These are phyloP conservation scores for Hymenoscyphus fraxineus DNA, from an alignment of 2,329 filamentous ascomycete species.

Conservation along the genomic window DNA sequence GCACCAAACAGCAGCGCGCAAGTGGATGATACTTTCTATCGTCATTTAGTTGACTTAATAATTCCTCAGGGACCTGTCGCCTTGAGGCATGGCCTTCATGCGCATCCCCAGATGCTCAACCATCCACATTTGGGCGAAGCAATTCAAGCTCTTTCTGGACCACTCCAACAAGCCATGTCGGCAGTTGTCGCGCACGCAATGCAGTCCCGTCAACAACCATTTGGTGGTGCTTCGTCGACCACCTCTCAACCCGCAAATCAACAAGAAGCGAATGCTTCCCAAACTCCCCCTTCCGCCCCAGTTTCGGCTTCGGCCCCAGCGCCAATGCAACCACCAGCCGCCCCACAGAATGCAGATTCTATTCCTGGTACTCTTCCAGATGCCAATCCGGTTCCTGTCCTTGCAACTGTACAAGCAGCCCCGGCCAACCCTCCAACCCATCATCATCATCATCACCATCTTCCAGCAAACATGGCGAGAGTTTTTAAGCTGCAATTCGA, in stretches of 20 bases:
- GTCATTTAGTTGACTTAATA: constrained; percentile 49
- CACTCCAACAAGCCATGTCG: constrained; percentile 19
- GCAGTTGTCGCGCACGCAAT: constrained; percentile 17
- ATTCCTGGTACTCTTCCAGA: background rate
- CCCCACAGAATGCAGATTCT: background rate
- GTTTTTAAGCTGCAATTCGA: constrained; percentile 99
- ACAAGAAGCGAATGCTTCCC: background rate
- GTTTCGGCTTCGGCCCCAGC: background rate
- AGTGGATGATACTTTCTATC: constrained; percentile 41
- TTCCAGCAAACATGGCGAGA: constrained; percentile 38
- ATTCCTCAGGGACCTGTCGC: constrained; percentile 48
- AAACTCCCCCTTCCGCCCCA: background rate
- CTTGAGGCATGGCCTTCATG: constrained; percentile 32
- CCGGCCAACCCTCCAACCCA: constrained; percentile 37
- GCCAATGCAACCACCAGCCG: constrained; percentile 1
- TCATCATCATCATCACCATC: constrained; percentile 21
- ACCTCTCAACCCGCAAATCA: background rate
- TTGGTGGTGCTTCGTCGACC: background rate
- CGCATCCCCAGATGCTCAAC: constrained; percentile 26
- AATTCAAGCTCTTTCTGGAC: constrained; percentile 18
- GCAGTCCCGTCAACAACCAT: constrained; percentile 12
- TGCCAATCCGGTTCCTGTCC: background rate
- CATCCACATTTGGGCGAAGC: constrained; percentile 18
- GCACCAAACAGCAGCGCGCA: constrained; percentile 25
- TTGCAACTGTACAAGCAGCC: constrained; percentile 2